Base-by-base conservation (phyloP, 2,329 filamentous ascomycete species). In the Aureobasidium sp. region DNA sequence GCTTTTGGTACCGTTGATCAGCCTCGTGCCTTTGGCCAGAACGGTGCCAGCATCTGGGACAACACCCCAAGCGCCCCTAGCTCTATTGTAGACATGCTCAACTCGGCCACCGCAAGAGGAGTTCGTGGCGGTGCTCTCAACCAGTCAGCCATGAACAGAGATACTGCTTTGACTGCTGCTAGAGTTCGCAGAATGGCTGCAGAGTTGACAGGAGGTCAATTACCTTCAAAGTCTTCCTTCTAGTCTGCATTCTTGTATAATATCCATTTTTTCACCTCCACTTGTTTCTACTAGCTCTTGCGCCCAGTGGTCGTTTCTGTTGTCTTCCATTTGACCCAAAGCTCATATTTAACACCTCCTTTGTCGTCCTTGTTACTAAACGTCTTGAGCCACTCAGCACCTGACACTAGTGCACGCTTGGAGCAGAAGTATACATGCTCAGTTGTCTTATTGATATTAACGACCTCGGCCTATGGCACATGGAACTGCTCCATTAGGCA, bases 1-100 rank as follows among this genome's bases (percentile, higher is more conserved):
- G 80, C 87, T n/a, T 99, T 97, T 76, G 82, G 84, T 17, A 84
- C 86, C 29, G 80, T 84, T 7, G 75, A 77, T 29, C 61, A 69
- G 7, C 78, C 73, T 0, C 64, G 64, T n/a, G 62, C 51, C 36
- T 77, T 76, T 58, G 73, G 63, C 67, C 80, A 66, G 68, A 77
- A 76, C 71, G 75, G 70, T 55, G 69, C 69, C n/a, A 82, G 80
- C 65, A 74, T 84, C 61, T 84, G 82, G 82, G 79, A 79, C 66
- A 65, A 69, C 27, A 39, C 15, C 9, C 55, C 27, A 36, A 71
- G 72, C 20, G 80, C 79, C 39, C 80, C 79, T 27, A 76, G 71
- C 47, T 78, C 74, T n/a, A 74, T 82, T 55, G 71, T 76, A 67
- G 75, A 80, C 61, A 78, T 82, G 76, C 67, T 82, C 59, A 70